Base-by-base conservation (phyloP, 192 early-diverging fungal species). In the Endogone sp. region DNA sequence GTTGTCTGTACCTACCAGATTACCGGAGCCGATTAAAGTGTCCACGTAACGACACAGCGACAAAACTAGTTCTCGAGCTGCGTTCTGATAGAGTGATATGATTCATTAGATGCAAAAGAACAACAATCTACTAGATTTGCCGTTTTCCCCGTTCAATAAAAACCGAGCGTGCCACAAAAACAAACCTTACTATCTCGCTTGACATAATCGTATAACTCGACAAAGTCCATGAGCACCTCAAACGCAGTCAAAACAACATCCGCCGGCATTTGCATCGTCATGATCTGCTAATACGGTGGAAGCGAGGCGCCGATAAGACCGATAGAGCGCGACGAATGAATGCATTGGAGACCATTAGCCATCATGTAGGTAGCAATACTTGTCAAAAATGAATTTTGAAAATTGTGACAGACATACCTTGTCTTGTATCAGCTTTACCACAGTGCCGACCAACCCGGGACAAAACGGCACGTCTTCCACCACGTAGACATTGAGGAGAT, bases 391-490 rank as follows among this genome's bases (percentile, higher is more conserved):
- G 9, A 49, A 49, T 16, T 0, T 0, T 16, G 16, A 49, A 49
- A 16, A 49, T 49, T 16, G 6, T 49, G 23, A 8, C 13, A 20
- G 29, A 25, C 21, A 23, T 84, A 93, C 89, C 89, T 88, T 94
- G 62, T 93, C 92, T 75, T 90, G 89, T 32, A 94, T 91, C 2
- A 77, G 71, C 31, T 87, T 83, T 24, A 92, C 87, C 26, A 92
- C 86, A 0, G 87, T 78, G 11, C 82, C 83, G 13, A 88, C 84
- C 29, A 93, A 71, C 16, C 91, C 90, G 44, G 89, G 89, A 63
- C 89, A 89, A 32, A 89, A 90, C 3, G 86, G 75, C 2, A 86
- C 88, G 81, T 94, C 93, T 63, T 94, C 90, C 30, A 85, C 77
- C 0, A 85, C 87, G 72, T 91, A 94, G 30, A 87, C 87, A 26